Evolutionary conservation across 345 rosid species (phyloP).

Genomic region (Syzygium grande): DNA sequence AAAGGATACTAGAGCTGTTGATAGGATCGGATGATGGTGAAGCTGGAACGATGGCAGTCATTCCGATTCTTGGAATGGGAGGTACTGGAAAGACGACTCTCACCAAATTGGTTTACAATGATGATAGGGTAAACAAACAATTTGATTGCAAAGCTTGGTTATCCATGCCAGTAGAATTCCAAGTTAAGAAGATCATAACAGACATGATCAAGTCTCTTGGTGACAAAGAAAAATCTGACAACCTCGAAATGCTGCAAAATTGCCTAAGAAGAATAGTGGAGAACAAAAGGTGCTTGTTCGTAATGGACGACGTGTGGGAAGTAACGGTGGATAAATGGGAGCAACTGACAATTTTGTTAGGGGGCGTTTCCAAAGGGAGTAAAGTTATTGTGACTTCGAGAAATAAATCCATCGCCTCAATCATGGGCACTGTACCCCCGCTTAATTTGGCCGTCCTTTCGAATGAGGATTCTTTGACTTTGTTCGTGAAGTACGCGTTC

Average conservation of each 20-base stretch:
- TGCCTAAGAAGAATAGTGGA: accelerated
- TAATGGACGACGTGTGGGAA: conserved; percentile 5
- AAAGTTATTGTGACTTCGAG: conserved; percentile 7
- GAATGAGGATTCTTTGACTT: neutral
- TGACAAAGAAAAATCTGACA: accelerated
- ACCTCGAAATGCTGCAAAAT: accelerated
- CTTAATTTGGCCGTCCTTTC: neutral
- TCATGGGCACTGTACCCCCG: neutral
- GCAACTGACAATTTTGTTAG: neutral
- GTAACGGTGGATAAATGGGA: neutral
- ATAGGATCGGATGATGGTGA: neutral
- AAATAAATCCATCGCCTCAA: neutral
- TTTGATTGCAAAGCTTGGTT: neutral
- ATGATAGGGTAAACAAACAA: neutral
- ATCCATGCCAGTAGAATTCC: neutral
- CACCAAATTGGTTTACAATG: too few relatives aligned
- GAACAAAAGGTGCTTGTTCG: neutral
- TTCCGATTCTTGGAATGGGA: too few relatives aligned
- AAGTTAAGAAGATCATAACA: accelerated
- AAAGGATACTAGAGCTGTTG: neutral
- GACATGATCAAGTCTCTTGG: accelerated
- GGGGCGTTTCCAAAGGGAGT: neutral
- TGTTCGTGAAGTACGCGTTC: conserved; percentile 13
- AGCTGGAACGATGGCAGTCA: too few relatives aligned
- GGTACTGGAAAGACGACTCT: too few relatives aligned